These are phyloP conservation scores for Geotrichum australiense DNA, from an alignment of 1,139 yeast genomes.

Conservation along the genomic window DNA sequence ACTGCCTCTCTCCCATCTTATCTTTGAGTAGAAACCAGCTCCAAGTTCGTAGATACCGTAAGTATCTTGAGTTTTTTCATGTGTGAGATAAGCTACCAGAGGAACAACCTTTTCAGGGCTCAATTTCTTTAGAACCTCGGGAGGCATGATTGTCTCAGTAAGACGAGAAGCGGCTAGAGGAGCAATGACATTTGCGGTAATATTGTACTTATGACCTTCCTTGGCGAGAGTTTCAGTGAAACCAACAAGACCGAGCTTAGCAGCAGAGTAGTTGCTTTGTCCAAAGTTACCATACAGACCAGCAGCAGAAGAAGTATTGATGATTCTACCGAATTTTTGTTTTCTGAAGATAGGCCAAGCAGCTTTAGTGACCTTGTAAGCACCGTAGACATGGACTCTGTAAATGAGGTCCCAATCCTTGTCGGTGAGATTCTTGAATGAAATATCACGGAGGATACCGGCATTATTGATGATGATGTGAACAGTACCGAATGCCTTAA, in stretches of 20 bases:
- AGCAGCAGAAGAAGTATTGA: slow-evolving; percentile 94
- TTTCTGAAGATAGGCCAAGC: slow-evolving; percentile 89
- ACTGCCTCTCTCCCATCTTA: slow-evolving; percentile 90
- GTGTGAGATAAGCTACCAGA: slow-evolving; percentile 72
- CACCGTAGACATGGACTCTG: slow-evolving; percentile 85
- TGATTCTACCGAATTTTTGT: slow-evolving; percentile 80
- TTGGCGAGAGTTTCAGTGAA: slow-evolving; percentile 91
- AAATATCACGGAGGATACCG: slow-evolving; percentile 69
- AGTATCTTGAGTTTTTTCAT: slow-evolving; percentile 50
- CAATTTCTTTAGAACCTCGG: slow-evolving; percentile 70
- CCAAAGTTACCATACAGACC: slow-evolving; percentile 97
- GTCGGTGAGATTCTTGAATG: slow-evolving; percentile 72
- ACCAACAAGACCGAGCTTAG: slow-evolving; percentile 84
- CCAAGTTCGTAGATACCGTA: slow-evolving; percentile 89
- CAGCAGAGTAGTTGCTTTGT: slow-evolving; percentile 93
- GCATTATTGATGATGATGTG: slow-evolving; percentile 91
- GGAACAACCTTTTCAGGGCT: slow-evolving; percentile 90
- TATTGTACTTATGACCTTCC: slow-evolving; percentile 84
- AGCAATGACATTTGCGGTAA: slow-evolving; percentile 79
- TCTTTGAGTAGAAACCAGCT: slow-evolving; percentile 87
- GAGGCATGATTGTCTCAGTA: slow-evolving; percentile 89
- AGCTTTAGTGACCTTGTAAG: slow-evolving; percentile 76
- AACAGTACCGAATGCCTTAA: slow-evolving; percentile 79
- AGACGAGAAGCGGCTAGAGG: slow-evolving; percentile 94
- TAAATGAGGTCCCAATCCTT: slow-evolving; percentile 73